Evolutionary conservation across 805 yeast genomes (phyloP), one percentile per base, ranked within the genome.

Genomic region (Myxozyma nipponensis): DNA sequence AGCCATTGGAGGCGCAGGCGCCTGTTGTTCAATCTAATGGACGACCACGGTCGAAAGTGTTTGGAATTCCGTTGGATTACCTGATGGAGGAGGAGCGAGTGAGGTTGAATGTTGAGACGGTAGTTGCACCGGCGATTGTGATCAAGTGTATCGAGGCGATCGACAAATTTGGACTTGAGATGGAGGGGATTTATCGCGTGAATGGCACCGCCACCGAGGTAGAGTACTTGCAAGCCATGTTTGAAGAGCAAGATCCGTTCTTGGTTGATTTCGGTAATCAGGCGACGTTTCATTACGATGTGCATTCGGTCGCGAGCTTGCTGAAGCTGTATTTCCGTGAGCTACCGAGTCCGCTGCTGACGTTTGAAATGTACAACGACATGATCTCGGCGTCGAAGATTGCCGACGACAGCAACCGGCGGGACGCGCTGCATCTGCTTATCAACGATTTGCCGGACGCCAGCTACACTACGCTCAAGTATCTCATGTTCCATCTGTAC

Each of bases 401-500:
- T 44, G 76, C 72, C 26, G 86, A 84, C 60, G 74, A 75, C 18
- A 73, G 73, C 13, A 74, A 81, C 58, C 76, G 85, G 50, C 79
- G 86, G 52, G 91, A 88, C 63, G 74, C 74, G 26, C 74, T 93
- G 61, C 98, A 93, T 67, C 86, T 88, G 40, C 77, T 87, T 52
- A 86, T 93, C 41, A 93, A 84, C 71, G 85, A 86, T 58, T 75
- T 93, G 48, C 96, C 97, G 0, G 98, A 93, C 69, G 93, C 95
- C 1, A 88, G 91, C 50, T 93, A 93, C 66, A 90, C 95, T 74
- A 90, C 98, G 0, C 74, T 93, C 59, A 74, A 97, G 58, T 81
- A 87, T 32, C 71, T 93, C 58, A 72, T 90, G 1, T 87, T 91
- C 75, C 99, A 93, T 67, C 77, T 93, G 54, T 81, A 83, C 55